These are phyloP conservation scores for Leishmania guyanensis DNA, from an alignment of 208 protist genomes.

Conservation along the genomic window DNA sequence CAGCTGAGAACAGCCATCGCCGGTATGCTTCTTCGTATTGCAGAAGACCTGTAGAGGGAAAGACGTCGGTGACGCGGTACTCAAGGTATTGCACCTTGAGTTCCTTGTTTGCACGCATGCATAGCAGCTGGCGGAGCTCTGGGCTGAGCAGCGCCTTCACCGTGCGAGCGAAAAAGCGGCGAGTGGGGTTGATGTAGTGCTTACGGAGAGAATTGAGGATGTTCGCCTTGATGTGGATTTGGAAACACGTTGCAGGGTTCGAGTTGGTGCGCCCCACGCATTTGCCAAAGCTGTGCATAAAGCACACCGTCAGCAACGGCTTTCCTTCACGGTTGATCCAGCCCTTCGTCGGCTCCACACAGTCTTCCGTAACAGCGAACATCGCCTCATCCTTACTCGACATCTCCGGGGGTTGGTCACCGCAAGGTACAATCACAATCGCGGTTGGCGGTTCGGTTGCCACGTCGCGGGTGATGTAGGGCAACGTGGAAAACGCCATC, in stretches of 20 bases:
- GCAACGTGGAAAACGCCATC: conserved; percentile 27
- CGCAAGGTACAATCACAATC: conserved; percentile 46
- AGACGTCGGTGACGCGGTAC: conserved; percentile 51
- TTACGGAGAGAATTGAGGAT: conserved; percentile 48
- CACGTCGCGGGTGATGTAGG: conserved; percentile 53
- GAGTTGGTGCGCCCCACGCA: conserved; percentile 45
- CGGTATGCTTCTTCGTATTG: conserved; percentile 54
- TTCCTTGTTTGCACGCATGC: conserved; percentile 41
- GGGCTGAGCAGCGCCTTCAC: conserved; percentile 47
- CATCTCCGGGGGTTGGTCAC: conserved; percentile 37
- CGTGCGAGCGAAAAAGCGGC: conserved; percentile 49
- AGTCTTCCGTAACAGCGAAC: conserved; percentile 56
- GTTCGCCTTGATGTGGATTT: conserved; percentile 54
- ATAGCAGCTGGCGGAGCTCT: conserved; percentile 52
- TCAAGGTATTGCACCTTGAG: conserved; percentile 68
- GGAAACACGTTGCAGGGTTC: conserved; percentile 51
- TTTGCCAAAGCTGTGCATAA: conserved; percentile 72
- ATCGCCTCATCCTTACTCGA: conserved; percentile 34
- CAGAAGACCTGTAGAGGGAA: conserved; percentile 40
- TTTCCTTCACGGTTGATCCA: conserved; percentile 59
- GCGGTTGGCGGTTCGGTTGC: conserved; percentile 55
- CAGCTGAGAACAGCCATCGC: conserved; percentile 52
- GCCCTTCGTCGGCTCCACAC: conserved; percentile 52
- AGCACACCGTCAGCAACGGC: conserved; percentile 54
- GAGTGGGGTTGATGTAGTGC: conserved; percentile 46